Conservation (phyloP, 148 eudicot genomes). For the Rhododendron mucronatum region DNA sequence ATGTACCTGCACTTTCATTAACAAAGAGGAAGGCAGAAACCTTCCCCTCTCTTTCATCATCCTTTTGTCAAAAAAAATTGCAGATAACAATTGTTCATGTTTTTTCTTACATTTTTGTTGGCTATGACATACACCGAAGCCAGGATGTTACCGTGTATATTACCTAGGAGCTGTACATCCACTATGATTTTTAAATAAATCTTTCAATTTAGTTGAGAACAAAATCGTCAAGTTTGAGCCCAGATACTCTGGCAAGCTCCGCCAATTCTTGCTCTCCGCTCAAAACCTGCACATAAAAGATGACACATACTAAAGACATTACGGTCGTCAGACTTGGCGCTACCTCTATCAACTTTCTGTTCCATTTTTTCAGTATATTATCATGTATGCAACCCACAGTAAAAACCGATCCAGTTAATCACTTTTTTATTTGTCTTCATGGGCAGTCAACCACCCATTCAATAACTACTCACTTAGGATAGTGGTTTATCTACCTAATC, state of each 20-base stretch:
- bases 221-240: slow-evolving; percentile 36
- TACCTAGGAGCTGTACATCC: background rate
- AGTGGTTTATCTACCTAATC: background rate
- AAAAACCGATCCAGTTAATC: background rate
- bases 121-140: background rate
- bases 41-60: background rate
- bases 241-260: slow-evolving; percentile 60
- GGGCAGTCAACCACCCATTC: background rate
- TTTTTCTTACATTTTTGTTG: background rate
- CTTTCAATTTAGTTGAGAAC: slow-evolving; percentile 13
- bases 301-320: background rate
- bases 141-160: background rate
- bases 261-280: slow-evolving; percentile 61
- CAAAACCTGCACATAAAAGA: slow-evolving; percentile 45
- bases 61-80: background rate
- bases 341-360: background rate
- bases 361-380: background rate
- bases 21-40: background rate
- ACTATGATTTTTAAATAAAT: background rate
- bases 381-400: background rate
- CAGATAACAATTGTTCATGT: background rate
- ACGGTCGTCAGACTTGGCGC: background rate
- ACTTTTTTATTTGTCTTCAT: background rate
- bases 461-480: background rate
- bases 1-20: background rate